Evolutionary conservation across 805 yeast genomes (phyloP), one percentile per base, ranked within the genome.

Genomic region (Myxozyma kluyveri): DNA sequence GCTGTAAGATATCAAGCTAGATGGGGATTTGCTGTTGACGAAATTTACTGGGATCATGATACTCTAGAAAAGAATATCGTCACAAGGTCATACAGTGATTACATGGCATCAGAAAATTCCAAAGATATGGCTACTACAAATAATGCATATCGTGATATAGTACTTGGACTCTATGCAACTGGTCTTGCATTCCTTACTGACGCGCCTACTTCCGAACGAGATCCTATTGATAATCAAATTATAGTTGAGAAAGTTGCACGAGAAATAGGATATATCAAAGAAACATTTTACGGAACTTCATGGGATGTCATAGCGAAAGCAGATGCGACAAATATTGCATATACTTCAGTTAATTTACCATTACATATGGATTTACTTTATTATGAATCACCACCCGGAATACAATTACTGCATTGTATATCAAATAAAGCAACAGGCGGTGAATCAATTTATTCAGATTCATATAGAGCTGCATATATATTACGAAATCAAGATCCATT

Each of bases 311-410:
- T 74, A 46, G 71, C 77, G 7, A 64, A 63, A 2, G 74, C 76
- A 3, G 71, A 73, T 48, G 84, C 89, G 10, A 78, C 75, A 49
- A 84, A 86, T 59, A 82, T 86, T 45, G 90, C 90, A 22, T 79
- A 83, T 62, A 82, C 93, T 3, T 73, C 76, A 45, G 74, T 73
- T 6, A 78, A 78, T 59, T 72, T 86, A 37, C 89, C 89, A 2
- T 71, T 86, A 45, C 95, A 86, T 61, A 86, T 84, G 84, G 93
- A 86, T 63, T 72, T 86, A 23, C 73, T 82, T 42, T 86, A 85
- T 68, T 81, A 84, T 63, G 90, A 86, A 65, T 80, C 88, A 9
- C 90, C 90, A 2, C 95, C 95, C 1, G 91, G 91, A 0, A 69
- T 86, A 40, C 90, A 86, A 66, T 65, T 84, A 36, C 72, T 86